Conservation (phyloP, 2,329 filamentous ascomycete species). For the Hyphodiscus sp. region DNA sequence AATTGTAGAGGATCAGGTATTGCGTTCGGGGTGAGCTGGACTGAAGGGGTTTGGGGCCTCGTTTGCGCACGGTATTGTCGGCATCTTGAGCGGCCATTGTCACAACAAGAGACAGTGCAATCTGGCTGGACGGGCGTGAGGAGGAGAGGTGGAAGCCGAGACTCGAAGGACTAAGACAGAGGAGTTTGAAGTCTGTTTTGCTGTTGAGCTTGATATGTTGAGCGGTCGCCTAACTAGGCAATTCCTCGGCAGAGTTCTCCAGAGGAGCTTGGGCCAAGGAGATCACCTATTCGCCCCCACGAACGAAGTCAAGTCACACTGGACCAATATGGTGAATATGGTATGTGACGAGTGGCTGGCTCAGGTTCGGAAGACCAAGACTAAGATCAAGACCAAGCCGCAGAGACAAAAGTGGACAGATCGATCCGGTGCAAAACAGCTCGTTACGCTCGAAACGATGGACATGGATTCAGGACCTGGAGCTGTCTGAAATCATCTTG, state of each 20-base stretch:
- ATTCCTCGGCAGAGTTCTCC: not conserved
- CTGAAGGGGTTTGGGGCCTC: slow-evolving; percentile 23
- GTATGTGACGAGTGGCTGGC: too few species aligned
- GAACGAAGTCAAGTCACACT: too few species aligned
- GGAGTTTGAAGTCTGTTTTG: not conserved
- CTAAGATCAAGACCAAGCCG: too few species aligned
- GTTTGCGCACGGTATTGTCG: slow-evolving; percentile 8
- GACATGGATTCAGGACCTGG: too few species aligned
- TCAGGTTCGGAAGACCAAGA: too few species aligned
- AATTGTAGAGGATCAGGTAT: slow-evolving; percentile 86
- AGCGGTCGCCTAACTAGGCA: not conserved
- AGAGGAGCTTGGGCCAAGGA: not conserved
- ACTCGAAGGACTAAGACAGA: not conserved
- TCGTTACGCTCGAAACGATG: too few species aligned
- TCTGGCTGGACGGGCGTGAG: not conserved
- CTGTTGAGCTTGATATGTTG: not conserved
- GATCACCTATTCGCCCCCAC: not conserved
- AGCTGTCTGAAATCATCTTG: too few species aligned
- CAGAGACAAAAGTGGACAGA: too few species aligned
- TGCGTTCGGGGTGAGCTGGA: slow-evolving; percentile 45
- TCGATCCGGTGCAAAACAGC: too few species aligned
- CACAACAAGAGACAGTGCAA: not conserved
- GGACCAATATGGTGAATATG: too few species aligned
- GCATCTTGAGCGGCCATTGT: slow-evolving; percentile 15
- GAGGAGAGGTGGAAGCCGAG: not conserved